A percentile compares a stretch with the other conserved stretches of the same genome.
Conservation (phyloP, 2,329 filamentous ascomycete species). For the Penicillium sp. region DNA sequence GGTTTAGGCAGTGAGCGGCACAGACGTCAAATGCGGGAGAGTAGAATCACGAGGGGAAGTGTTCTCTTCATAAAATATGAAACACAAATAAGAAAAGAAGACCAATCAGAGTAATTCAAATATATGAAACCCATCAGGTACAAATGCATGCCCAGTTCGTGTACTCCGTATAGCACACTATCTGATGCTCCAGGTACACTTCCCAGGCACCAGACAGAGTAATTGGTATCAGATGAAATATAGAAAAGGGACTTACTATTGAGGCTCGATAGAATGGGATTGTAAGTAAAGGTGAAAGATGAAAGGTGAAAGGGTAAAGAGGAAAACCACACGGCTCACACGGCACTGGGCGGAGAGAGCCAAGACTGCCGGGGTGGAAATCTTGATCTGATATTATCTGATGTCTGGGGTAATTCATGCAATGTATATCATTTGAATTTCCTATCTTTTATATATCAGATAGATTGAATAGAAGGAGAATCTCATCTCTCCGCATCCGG, state of each 20-base stretch:
- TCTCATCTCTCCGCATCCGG: background rate
- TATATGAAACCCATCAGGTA: background rate
- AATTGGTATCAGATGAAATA: background rate
- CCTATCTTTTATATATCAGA: background rate
- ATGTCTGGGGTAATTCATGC: background rate
- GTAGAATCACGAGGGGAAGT: constrained; percentile 6
- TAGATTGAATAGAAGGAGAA: no score
- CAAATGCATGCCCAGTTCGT: background rate
- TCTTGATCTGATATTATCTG: background rate
- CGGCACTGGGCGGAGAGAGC: constrained; percentile 11
- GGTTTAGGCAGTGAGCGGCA: constrained; percentile 8
- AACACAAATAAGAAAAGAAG: background rate
- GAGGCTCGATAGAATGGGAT: background rate
- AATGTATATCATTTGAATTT: background rate
- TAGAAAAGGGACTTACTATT: background rate
- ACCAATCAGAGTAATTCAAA: background rate
- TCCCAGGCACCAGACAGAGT: background rate
- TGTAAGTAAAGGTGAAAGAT: background rate
- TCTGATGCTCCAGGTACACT: background rate
- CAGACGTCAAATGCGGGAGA: constrained; percentile 3
- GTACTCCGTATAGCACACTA: background rate
- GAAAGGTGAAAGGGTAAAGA: background rate
- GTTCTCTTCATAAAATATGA: background rate
- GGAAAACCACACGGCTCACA: constrained; percentile 4
- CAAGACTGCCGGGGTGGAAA: constrained; percentile 5